Evolutionary conservation across 257 asterid species (phyloP), one percentile per base, ranked within the genome.

Genomic region (Nicotiana obtusifolia): DNA sequence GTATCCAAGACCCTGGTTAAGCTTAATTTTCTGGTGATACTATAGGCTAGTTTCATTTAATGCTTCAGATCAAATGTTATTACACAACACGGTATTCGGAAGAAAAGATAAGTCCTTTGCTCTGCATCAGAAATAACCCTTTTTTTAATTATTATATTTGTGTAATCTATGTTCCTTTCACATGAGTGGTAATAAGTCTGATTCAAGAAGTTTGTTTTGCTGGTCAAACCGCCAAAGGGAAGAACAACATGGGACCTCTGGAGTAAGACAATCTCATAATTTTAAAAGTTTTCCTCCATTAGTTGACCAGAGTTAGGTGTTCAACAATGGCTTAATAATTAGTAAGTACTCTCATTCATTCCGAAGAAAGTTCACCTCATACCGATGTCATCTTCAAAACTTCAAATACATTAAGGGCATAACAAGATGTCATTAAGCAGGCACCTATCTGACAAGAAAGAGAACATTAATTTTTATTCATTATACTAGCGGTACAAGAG

Each of bases 381-480:
- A 52, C 22, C 13, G 37, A 47, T 44, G 60, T 44, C 60, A 22
- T 71, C 37, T 71, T 71, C 60, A 41, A 71, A 28, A 71, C 37
- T 44, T 20, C 44, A 22, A 71, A 54, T 13, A 71, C n/a, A 47
- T 41, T 19, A 56, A 73, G 53, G 60, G 60, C 60, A 73, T 73
- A 73, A 73, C 78, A 73, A 47, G 78, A 22, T 44, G 60, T 73
- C 78, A 47, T 22, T 22, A 47, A 73, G 79, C 31, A 73, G 41
- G 37, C 79, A 24, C 37, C 22, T 73, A 73, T 73, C 35, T 73
- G 22, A 24, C 60, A 22, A 7, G 35, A 13, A 71, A 22, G 60
- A 68, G 54, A 47, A 4, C 17, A 73, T 73, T 22, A 44, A 13
- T 14, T 73, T 44, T 47, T 73, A 47, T 44, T 71, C 61, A 73